Conservation (phyloP, 2,329 filamentous ascomycete species). For the Chrysosporium keratinophilum region DNA sequence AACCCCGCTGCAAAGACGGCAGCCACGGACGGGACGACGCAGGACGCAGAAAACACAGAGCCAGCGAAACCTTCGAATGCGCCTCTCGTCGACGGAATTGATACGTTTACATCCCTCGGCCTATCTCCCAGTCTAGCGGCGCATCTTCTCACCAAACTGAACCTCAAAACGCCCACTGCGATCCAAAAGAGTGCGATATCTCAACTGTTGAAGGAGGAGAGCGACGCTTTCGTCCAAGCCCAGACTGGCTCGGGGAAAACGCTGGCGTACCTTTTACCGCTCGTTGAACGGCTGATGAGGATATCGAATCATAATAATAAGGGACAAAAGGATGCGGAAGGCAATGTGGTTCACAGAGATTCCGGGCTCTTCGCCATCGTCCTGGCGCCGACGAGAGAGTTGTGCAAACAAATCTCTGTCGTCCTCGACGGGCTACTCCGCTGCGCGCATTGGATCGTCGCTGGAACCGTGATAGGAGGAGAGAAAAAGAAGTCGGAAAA, state of each 20-base stretch:
- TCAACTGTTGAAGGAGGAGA: slow-evolving; percentile 66
- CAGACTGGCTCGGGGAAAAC: slow-evolving; percentile 98
- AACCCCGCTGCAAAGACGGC: slow-evolving; percentile 66
- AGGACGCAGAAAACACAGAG: slow-evolving; percentile 28
- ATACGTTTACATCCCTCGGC: slow-evolving; percentile 77
- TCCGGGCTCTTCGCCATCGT: slow-evolving; percentile 89
- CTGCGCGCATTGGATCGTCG: slow-evolving; percentile 90
- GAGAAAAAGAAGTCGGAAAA: slow-evolving; percentile 77
- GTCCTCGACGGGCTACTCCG: slow-evolving; percentile 77
- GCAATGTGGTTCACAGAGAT: slow-evolving; percentile 59
- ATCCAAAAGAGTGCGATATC: slow-evolving; percentile 87
- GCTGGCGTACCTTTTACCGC: slow-evolving; percentile 83
- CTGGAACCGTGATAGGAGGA: slow-evolving; percentile 68
- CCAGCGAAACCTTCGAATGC: slow-evolving; percentile 76
- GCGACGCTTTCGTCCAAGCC: slow-evolving; percentile 90
- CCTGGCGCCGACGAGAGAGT: slow-evolving; percentile 83
- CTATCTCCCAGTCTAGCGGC: slow-evolving; percentile 69
- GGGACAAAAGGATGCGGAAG: slow-evolving; percentile 29
- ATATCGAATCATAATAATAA: slow-evolving; percentile 50
- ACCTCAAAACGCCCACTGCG: slow-evolving; percentile 80
- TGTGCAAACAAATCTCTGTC: slow-evolving; percentile 84
- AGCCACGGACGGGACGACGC: slow-evolving; percentile 29
- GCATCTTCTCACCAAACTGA: slow-evolving; percentile 74
- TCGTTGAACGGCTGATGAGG: slow-evolving; percentile 76
- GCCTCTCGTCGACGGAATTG: slow-evolving; percentile 69